Evolutionary conservation across 1,139 yeast species (phyloP).

Genomic region (Candida tropicalis): DNA sequence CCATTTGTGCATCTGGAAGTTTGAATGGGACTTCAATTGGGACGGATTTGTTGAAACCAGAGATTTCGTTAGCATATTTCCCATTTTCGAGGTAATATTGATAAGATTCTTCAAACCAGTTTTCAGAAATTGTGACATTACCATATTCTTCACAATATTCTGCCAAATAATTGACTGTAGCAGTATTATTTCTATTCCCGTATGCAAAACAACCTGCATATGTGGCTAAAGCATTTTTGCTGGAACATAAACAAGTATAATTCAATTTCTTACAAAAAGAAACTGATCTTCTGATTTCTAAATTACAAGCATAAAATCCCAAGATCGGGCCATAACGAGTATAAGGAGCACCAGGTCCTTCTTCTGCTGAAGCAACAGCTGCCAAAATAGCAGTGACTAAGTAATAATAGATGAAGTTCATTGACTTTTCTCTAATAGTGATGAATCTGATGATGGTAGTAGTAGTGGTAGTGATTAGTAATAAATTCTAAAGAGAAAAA

Average conservation of each 20-base stretch:
- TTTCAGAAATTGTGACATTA: conserved; percentile 18
- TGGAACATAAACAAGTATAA: conserved; percentile 17
- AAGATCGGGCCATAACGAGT: conserved; percentile 13
- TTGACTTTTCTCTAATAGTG: too few relatives aligned
- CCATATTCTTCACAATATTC: conserved; percentile 11
- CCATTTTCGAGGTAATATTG: conserved; percentile 22
- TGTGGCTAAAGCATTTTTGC: conserved; percentile 19
- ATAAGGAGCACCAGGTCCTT: conserved; percentile 15
- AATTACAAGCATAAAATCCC: conserved; percentile 22
- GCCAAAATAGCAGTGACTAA: background rate
- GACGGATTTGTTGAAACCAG: conserved; percentile 23
- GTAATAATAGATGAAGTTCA: background rate
- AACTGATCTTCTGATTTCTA: conserved; percentile 17
- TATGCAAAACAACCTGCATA: conserved; percentile 20
- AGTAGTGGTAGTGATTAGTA: too few relatives aligned
- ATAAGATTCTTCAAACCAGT: conserved; percentile 22
- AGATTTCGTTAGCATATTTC: conserved; percentile 21
- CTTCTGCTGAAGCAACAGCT: conserved; percentile 1
- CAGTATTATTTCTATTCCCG: conserved; percentile 6
- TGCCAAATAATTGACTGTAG: background rate
- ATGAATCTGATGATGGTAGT: too few relatives aligned
- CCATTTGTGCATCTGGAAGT: conserved; percentile 18
- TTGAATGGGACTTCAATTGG: conserved; percentile 27
- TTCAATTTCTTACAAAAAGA: conserved; percentile 17
- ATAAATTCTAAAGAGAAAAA: too few relatives aligned